Evolutionary conservation across 441 rosid genomes (phyloP).

Genomic region (Omphalea diandra): DNA sequence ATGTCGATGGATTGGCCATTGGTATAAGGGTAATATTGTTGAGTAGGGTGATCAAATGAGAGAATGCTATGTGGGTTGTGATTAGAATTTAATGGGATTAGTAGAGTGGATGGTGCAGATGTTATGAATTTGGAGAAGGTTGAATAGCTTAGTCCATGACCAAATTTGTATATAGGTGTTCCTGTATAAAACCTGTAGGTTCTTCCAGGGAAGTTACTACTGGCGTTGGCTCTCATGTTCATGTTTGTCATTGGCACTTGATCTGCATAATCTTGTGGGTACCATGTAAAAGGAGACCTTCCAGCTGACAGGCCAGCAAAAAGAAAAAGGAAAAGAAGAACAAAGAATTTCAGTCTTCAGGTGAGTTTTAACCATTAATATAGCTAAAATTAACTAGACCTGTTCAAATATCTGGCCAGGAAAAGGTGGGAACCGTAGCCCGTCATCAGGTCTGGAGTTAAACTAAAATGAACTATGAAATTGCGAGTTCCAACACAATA

Average conservation of each 20-base stretch:
- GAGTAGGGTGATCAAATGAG: background rate
- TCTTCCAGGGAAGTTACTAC: conserved; percentile 41
- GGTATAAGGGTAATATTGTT: background rate
- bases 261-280: conserved; percentile 37
- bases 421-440: no score
- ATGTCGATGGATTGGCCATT: conserved; percentile 27
- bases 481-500: no score
- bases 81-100: conserved; percentile 5
- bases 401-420: no score
- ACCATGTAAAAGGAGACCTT: conserved; percentile 53
- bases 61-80: background rate
- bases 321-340: background rate
- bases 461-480: no score
- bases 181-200: conserved; percentile 45
- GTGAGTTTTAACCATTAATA: no score
- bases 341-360: no score
- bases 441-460: no score
- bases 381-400: no score
- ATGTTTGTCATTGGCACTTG: conserved; percentile 51
- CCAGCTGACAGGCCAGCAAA: conserved; percentile 38
- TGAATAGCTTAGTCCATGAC: conserved; percentile 54
- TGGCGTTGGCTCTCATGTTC: conserved; percentile 46
- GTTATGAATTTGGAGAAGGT: conserved; percentile 35
- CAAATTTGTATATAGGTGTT: conserved; percentile 34
- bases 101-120: conserved; percentile 35